Evolutionary conservation across 2,329 filamentous ascomycete species (phyloP).

Genomic region (Rhinocladiella similis): DNA sequence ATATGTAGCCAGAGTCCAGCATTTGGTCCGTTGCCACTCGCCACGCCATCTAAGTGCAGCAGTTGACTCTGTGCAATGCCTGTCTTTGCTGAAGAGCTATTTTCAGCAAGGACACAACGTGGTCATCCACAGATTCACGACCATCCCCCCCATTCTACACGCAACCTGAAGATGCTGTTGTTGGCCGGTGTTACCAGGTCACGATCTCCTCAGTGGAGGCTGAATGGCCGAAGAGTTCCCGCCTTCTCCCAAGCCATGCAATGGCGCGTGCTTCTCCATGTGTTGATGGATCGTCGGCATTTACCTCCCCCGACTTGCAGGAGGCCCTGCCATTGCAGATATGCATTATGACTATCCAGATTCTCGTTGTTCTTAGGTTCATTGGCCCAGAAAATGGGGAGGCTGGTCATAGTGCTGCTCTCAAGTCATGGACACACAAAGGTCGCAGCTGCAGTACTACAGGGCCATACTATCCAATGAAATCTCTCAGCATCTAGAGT

Average conservation of each 20-base stretch:
- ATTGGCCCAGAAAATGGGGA: neutral
- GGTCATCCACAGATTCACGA: neutral
- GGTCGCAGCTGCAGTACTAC: conserved; percentile 2
- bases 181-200: neutral
- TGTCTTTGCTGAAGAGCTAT: neutral
- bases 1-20: neutral
- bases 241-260: neutral
- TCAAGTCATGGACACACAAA: neutral
- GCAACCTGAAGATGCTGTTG: neutral
- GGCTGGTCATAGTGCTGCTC: neutral
- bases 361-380: neutral
- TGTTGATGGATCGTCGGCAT: neutral
- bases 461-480: neutral
- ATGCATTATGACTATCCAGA: neutral
- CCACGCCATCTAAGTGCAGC: neutral
- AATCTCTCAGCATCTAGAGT: neutral
- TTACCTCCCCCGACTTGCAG: neutral
- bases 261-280: neutral
- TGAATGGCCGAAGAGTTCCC: too few species aligned
- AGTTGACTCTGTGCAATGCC: neutral
- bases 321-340: neutral
- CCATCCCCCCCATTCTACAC: neutral
- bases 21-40: neutral
- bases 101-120: neutral
- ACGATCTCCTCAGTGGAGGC: too few species aligned